Evolutionary conservation across 495 filamentous ascomycete genomes (phyloP), one percentile per base, ranked within the genome.

Genomic region (Hyaloscypha hepaticicola): DNA sequence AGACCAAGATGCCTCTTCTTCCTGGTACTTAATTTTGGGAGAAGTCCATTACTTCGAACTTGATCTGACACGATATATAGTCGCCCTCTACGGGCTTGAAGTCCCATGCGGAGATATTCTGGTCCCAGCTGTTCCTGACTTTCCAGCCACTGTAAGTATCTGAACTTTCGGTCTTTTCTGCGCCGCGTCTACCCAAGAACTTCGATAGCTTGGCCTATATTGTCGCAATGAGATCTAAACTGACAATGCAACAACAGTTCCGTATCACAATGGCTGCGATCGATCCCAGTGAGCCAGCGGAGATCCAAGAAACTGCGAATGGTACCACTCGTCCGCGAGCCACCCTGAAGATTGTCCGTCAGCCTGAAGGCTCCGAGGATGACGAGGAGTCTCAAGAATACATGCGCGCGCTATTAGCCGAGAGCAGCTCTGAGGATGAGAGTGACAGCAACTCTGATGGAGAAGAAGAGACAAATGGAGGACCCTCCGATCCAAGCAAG

Each of bases 181-280:
- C 51, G 48, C 38, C 58, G 41, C 61, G 24, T 41, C 24, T 22
- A 33, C 21, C 19, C 22, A 41, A 38, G 31, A 45, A 16, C 9
- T n/a, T 22, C 29, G 14, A 31, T 14, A 28, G 9, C 21, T 60
- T 24, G 14, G 6, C 33, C 33, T 26, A 19, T 21, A 2, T 26
- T 12, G 24, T 9, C 22, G 19, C 28, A 50, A 33, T 26, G 45
- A 45, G 24, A 21, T 51, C 49, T 29, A 12, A 60, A 28, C 59
- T 66, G 50, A 65, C 28, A 28, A 27, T 26, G 33, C 94, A 91
- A 91, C 94, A 77, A 90, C 69, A 97, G 93, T 92, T 96, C 79
- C 93, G 91, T 71, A 89, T 99, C 69, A 97, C 92, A 72, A 99
- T 99, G 95, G 95, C 96, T 70, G 95, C 95, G 70, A 88, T 99